Percentiles rank a stretch among this genome's conserved stretches.
Conservation (phyloP, 805 yeast species). For the Tetrapisispora arboricola region DNA sequence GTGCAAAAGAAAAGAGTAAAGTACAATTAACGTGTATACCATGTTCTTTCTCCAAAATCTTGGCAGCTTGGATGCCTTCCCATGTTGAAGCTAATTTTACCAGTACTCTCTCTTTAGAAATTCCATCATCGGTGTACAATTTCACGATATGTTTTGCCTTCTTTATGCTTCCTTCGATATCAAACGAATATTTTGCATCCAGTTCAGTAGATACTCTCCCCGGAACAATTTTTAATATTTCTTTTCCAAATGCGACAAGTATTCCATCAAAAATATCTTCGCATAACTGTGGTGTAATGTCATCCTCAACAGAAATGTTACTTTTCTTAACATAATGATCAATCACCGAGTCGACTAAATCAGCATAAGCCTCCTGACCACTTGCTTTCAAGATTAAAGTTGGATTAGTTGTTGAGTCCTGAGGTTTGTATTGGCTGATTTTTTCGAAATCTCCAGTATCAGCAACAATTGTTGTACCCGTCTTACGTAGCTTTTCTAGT, state of each 20-base stretch:
- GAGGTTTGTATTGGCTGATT: slow-evolving; percentile 94
- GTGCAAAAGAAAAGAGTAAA: slow-evolving; percentile 82
- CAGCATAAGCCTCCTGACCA: slow-evolving; percentile 76
- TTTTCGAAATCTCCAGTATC: slow-evolving; percentile 98
- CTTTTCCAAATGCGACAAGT: slow-evolving; percentile 89
- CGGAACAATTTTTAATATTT: slow-evolving; percentile 86
- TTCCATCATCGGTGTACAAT: slow-evolving; percentile 75
- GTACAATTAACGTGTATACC: slow-evolving; percentile 92
- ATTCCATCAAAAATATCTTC: slow-evolving; percentile 58
- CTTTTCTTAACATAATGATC: slow-evolving; percentile 50
- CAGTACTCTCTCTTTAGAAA: slow-evolving; percentile 76
- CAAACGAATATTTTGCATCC: slow-evolving; percentile 92
- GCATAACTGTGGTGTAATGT: slow-evolving; percentile 32
- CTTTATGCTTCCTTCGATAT: slow-evolving; percentile 83
- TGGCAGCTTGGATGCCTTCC: slow-evolving; percentile 99
- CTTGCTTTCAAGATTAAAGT: slow-evolving; percentile 92
- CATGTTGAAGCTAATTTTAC: slow-evolving; percentile 95
- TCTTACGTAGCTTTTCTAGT: slow-evolving; percentile 80
- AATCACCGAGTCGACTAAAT: slow-evolving; percentile 79
- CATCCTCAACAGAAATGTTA: not conserved
- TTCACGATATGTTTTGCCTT: slow-evolving; percentile 85
- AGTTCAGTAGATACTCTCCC: slow-evolving; percentile 99
- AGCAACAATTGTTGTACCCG: slow-evolving; percentile 93
- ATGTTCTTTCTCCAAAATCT: slow-evolving; percentile 81
- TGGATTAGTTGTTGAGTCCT: slow-evolving; percentile 98